These are phyloP conservation scores for Acanthamoeba divionensis DNA, from an alignment of 208 protist genomes.

Conservation along the genomic window DNA sequence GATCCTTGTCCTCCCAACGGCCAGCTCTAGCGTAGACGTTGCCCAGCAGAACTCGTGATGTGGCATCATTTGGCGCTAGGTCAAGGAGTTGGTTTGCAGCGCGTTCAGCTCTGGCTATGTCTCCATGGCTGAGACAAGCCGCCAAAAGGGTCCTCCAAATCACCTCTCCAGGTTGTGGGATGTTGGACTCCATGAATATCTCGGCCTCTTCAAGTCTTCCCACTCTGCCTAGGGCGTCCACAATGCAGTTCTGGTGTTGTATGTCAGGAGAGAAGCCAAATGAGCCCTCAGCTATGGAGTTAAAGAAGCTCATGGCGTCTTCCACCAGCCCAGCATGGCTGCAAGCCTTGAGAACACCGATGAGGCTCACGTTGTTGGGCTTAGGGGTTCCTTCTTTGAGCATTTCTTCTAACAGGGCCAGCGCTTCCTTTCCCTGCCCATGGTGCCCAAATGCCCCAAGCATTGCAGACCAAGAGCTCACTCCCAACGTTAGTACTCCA, in stretches of 20 bases:
- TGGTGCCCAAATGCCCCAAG: background rate
- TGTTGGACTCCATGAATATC: background rate
- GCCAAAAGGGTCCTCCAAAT: background rate
- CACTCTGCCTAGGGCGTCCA: constrained; percentile 21
- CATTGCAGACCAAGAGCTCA: constrained; percentile 10
- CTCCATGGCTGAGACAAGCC: background rate
- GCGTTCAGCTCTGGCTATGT: background rate
- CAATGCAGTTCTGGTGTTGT: background rate
- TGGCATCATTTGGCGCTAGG: background rate
- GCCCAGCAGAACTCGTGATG: background rate
- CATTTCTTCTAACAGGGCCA: constrained; percentile 25
- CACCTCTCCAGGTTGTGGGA: background rate
- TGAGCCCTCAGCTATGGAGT: background rate
- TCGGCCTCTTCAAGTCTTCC: constrained; percentile 33
- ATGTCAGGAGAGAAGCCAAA: background rate
- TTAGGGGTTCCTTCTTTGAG: background rate
- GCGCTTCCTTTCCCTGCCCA: background rate
- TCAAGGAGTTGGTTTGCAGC: background rate
- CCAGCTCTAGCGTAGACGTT: constrained; percentile 17
- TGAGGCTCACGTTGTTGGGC: constrained; percentile 29
- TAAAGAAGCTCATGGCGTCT: background rate
- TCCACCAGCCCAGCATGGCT: constrained; percentile 57
- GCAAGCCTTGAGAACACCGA: constrained; percentile 25
- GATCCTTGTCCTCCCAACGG: background rate
- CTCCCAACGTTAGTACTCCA: background rate